Conservation (phyloP, 2,329 filamentous ascomycete species). For the Pyrenochaeta sp. region DNA sequence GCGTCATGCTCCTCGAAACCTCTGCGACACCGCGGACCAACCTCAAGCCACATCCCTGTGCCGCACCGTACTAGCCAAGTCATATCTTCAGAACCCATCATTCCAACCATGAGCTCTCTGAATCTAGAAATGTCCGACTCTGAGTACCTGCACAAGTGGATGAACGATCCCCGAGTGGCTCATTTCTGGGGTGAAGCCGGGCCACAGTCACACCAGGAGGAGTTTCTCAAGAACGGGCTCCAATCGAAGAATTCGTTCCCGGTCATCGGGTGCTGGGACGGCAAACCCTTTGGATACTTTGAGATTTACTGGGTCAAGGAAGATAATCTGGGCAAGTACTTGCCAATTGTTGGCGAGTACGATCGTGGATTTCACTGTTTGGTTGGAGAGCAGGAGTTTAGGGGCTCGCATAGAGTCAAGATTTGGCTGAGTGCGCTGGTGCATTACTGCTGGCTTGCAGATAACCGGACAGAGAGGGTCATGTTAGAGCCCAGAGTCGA, state of each 20-base stretch:
- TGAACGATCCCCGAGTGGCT: slow-evolving; percentile 82
- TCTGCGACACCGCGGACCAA: slow-evolving; percentile 69
- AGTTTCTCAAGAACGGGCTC: slow-evolving; percentile 73
- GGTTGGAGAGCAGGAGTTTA: slow-evolving; percentile 89
- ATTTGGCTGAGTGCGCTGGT: slow-evolving; percentile 85
- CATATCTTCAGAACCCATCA: slow-evolving; percentile 57
- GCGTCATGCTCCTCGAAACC: slow-evolving; percentile 73
- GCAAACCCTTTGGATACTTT: slow-evolving; percentile 94
- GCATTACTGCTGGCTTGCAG: slow-evolving; percentile 82
- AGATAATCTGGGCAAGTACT: slow-evolving; percentile 74
- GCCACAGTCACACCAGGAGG: slow-evolving; percentile 63
- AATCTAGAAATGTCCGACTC: slow-evolving; percentile 59
- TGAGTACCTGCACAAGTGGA: slow-evolving; percentile 83
- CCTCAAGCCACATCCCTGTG: slow-evolving; percentile 28
- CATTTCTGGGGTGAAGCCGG: slow-evolving; percentile 81
- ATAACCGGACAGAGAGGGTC: slow-evolving; percentile 81
- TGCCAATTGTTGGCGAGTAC: slow-evolving; percentile 75
- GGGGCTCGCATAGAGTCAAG: slow-evolving; percentile 77
- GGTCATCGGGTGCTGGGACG: slow-evolving; percentile 91
- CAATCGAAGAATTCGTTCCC: slow-evolving; percentile 81
- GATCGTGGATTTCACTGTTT: slow-evolving; percentile 89
- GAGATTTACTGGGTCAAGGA: slow-evolving; percentile 99
- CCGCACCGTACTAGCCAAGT: slow-evolving; percentile 48
- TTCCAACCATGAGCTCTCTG: slow-evolving; percentile 41
- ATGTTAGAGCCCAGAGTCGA: slow-evolving; percentile 91